Base-by-base conservation (phyloP, 2,329 filamentous ascomycete genomes). In the Phialophora tarda region DNA sequence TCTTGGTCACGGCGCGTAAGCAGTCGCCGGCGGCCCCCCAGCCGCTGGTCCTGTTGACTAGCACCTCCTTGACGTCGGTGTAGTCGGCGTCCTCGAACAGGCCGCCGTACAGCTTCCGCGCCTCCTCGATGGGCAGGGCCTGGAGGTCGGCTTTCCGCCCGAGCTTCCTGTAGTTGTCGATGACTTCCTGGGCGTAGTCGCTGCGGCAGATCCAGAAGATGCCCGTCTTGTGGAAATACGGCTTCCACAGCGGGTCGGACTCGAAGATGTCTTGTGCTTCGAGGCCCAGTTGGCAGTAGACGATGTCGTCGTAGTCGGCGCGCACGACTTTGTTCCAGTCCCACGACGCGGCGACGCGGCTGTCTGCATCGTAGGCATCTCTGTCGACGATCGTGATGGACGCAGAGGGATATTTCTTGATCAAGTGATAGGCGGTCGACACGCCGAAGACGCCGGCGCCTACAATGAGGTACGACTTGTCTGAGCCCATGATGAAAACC, bases 1-100 rank as follows among this genome's bases (percentile, higher is more conserved):
- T 79, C 38, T 82, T 80, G 1, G 85, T 88, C 8, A 88, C 80
- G 1, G 83, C 84, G 59, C 79, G 75, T 66, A 89, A 74, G 32
- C 82, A 81, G 69, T 88, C 85, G 2, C 84, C 85, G 1, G 88
- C 87, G n/a, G 85, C 85, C 6, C 82, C 86, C 85, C 86, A 89
- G 0, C 87, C 87, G 74, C 85, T 86, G 34, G 81, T 83, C 66
- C 81, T 83, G 78, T 89, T 89, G 53, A 89, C 77, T 14, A 88
- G 78, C 2, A 89, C 85, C 70, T 87, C 84, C 70, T 83, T 86
- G 54, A 84, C 86, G 1, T 81, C 85, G 0, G 78, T 79, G 71
- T 88, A 89, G 63, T 89, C 85, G 1, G 87, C 86, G 51, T 86
- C 82, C 10, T 84, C 80, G 65, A 89, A 89, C 1, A 89, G 73